Evolutionary conservation across 768 basidiomycete genomes (phyloP).

Genomic region (Pholiota microspora): DNA sequence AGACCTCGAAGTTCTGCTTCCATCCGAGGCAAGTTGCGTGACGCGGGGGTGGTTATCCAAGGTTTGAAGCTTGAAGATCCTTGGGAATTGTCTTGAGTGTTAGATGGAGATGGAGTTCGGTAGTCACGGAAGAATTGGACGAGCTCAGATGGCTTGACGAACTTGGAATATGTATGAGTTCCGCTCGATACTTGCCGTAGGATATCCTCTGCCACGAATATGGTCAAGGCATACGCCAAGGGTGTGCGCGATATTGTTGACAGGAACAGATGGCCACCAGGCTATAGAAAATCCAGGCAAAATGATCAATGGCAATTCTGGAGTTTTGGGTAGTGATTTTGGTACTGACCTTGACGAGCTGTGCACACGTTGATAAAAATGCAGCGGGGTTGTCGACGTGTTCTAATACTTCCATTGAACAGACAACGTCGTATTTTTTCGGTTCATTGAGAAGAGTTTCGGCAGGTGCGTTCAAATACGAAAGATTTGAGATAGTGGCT

Average conservation of each 20-base stretch:
- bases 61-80: slow-evolving; percentile 24
- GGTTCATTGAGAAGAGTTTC: slow-evolving; percentile 68
- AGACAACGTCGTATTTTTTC: slow-evolving; percentile 85
- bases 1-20: slow-evolving; percentile 83
- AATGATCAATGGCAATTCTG: neutral
- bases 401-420: slow-evolving; percentile 97
- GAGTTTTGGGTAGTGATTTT: neutral
- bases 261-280: slow-evolving; percentile 92
- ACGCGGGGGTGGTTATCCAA: slow-evolving; percentile 59
- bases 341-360: slow-evolving; percentile 81
- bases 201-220: slow-evolving; percentile 75
- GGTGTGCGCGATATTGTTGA: slow-evolving; percentile 87
- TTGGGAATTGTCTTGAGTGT: neutral
- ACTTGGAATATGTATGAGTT: slow-evolving; percentile 93
- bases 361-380: slow-evolving; percentile 80
- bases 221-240: slow-evolving; percentile 48
- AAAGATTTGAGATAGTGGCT: slow-evolving; percentile 33
- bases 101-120: slow-evolving; percentile 24
- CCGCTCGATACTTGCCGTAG: slow-evolving; percentile 78
- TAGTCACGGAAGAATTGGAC: slow-evolving; percentile 76
- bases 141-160: slow-evolving; percentile 83
- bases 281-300: slow-evolving; percentile 44
- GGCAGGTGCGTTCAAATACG: slow-evolving; percentile 72
- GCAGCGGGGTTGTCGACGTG: slow-evolving; percentile 91
- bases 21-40: slow-evolving; percentile 50